Percentiles rank a stretch among this genome's conserved stretches.
Conservation (phyloP, 2,329 filamentous ascomycete species). For the Chrysoporthe austroafricana region DNA sequence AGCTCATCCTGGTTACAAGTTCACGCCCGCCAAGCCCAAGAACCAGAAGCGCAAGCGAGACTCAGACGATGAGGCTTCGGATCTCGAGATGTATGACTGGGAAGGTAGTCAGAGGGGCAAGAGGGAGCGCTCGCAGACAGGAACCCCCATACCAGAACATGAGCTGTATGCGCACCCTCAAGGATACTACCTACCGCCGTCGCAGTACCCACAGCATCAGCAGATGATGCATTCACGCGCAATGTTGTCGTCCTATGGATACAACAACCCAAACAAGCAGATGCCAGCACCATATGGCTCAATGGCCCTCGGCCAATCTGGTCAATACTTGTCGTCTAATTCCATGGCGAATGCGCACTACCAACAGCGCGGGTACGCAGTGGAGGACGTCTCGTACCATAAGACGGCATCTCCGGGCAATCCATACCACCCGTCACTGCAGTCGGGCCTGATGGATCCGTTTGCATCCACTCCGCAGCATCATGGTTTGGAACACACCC, state of each 20-base stretch:
- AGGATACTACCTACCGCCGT: slow-evolving; percentile 32
- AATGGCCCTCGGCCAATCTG: slow-evolving; percentile 14
- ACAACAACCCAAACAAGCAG: slow-evolving; percentile 42
- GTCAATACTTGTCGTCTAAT: slow-evolving; percentile 33
- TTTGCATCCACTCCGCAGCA: slow-evolving; percentile 28
- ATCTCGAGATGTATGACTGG: slow-evolving; percentile 48
- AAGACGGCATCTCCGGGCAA: slow-evolving; percentile 41
- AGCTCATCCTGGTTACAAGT: slow-evolving; percentile 92
- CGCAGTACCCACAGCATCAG: slow-evolving; percentile 20
- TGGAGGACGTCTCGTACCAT: slow-evolving; percentile 40
- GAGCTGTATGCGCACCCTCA: slow-evolving; percentile 34
- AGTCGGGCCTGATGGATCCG: slow-evolving; percentile 28
- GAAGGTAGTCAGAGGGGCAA: slow-evolving; percentile 44
- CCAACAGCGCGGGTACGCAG: slow-evolving; percentile 28
- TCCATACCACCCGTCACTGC: slow-evolving; percentile 29
- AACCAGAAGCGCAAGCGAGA: slow-evolving; percentile 42
- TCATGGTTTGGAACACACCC: slow-evolving; percentile 30
- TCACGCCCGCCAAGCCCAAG: slow-evolving; percentile 76
- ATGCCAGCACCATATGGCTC: slow-evolving; percentile 44
- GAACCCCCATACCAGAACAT: slow-evolving; percentile 38
- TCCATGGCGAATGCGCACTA: slow-evolving; percentile 34
- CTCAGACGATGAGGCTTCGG: slow-evolving; percentile 44
- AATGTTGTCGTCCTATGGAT: slow-evolving; percentile 41
- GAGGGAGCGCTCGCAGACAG: slow-evolving; percentile 37
- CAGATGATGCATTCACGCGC: slow-evolving; percentile 30